These are phyloP conservation scores for Candida sp. DNA, from an alignment of 1,139 yeast species.

Conservation along the genomic window DNA sequence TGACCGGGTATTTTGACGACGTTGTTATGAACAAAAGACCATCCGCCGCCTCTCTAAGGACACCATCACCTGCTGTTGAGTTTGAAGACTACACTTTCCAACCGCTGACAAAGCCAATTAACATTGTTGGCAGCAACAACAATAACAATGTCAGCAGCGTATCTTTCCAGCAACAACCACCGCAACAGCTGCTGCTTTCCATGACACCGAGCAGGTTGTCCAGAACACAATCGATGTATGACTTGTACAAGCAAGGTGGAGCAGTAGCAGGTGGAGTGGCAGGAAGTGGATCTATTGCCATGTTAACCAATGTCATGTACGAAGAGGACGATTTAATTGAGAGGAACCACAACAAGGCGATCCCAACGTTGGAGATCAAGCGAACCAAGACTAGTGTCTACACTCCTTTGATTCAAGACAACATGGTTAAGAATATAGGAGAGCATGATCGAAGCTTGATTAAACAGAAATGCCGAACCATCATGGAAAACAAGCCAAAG, in stretches of 20 bases:
- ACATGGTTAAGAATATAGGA: constrained; percentile 20
- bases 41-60: constrained; percentile 37
- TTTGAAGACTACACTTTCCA: constrained; percentile 40
- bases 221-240: constrained; percentile 45
- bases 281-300: constrained; percentile 2
- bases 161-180: background rate
- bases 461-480: constrained; percentile 27
- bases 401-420: constrained; percentile 25
- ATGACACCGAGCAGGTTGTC: constrained; percentile 28
- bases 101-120: constrained; percentile 16
- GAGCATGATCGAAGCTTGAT: constrained; percentile 29
- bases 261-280: constrained; percentile 6
- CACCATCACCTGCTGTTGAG: constrained; percentile 54
- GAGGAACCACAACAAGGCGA: background rate
- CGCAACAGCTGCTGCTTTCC: constrained; percentile 7
- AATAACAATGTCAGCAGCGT: background rate
- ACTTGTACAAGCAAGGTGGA: constrained; percentile 24
- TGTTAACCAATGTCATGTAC: constrained; percentile 11
- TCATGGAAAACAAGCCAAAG: constrained; percentile 25
- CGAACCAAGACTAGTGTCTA: constrained; percentile 31
- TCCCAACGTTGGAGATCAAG: constrained; percentile 22
- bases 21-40: constrained; percentile 25
- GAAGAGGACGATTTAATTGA: constrained; percentile 8
- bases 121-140: constrained; percentile 7
- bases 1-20: constrained; percentile 20